Evolutionary conservation across 1,284 basidiomycete species (phyloP).

Genomic region (Microbotryum scabiosae): DNA sequence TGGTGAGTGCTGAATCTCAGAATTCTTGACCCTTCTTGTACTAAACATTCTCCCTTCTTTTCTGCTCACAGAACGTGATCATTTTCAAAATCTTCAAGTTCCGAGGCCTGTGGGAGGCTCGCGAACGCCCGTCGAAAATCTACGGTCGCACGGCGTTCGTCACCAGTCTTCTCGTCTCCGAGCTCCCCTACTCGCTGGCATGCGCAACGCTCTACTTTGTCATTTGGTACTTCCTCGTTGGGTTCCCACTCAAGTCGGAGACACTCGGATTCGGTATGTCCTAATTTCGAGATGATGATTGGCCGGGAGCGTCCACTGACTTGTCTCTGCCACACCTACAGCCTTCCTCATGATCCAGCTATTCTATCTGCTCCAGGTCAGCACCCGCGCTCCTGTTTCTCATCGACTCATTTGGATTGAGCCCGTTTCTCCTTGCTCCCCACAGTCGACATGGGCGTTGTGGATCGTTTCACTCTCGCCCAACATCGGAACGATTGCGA

Average conservation of each 20-base stretch:
- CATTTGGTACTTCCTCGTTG: slow-evolving; percentile 47
- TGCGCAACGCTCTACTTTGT: slow-evolving; percentile 70
- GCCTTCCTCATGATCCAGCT: slow-evolving; percentile 31
- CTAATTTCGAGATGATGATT: slow-evolving; percentile 54
- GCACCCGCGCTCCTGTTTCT: background rate
- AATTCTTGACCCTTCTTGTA: slow-evolving; percentile 4
- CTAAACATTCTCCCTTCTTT: slow-evolving; percentile 41
- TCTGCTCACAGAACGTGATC: slow-evolving; percentile 44
- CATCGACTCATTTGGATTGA: background rate
- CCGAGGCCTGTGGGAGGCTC: slow-evolving; percentile 29
- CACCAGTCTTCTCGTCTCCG: slow-evolving; percentile 59
- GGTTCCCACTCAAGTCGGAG: slow-evolving; percentile 18
- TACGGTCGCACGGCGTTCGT: slow-evolving; percentile 77
- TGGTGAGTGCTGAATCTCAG: background rate
- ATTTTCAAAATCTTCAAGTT: slow-evolving; percentile 33
- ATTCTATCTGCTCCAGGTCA: slow-evolving; percentile 33
- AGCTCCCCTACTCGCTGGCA: slow-evolving; percentile 63
- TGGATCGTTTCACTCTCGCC: slow-evolving; percentile 33
- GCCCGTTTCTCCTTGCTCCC: background rate
- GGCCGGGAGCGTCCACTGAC: background rate
- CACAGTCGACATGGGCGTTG: slow-evolving; percentile 33
- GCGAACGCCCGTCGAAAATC: slow-evolving; percentile 41
- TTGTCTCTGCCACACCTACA: background rate
- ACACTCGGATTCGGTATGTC: slow-evolving; percentile 62
- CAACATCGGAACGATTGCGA: slow-evolving; percentile 32